phyloP scores from a whole-genome alignment of 345 rosid genomes.

The Chamaenerion angustifolium region DNA sequence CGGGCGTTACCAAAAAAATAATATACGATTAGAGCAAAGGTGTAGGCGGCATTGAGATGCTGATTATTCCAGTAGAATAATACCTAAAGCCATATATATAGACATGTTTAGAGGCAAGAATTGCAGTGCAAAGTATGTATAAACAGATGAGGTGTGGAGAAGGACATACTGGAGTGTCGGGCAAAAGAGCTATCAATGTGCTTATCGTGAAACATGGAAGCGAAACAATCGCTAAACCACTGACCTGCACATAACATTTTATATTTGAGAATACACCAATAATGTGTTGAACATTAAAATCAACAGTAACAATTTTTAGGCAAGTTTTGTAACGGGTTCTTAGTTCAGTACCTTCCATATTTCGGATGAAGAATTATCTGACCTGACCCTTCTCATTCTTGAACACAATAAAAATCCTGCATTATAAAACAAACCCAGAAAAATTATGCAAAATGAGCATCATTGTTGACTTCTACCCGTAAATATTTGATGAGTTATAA shows the following conservation, averaged over 20 bases:
- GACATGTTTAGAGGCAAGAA: no score
- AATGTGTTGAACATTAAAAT: no score
- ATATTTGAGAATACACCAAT: no score
- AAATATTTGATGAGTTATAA: background rate
- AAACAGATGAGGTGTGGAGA: no score
- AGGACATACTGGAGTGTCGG: slow-evolving; percentile 39
- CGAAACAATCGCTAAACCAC: slow-evolving; percentile 47
- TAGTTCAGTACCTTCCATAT: slow-evolving; percentile 38
- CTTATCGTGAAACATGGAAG: slow-evolving; percentile 44
- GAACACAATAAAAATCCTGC: slow-evolving; percentile 38
- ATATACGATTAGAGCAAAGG: no score
- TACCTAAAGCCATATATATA: no score
- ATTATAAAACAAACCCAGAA: no score
- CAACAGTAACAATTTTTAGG: background rate
- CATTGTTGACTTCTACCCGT: background rate
- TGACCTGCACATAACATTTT: slow-evolving; percentile 24
- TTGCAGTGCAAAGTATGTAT: no score
- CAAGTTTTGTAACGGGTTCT: no score
- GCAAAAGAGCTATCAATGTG: slow-evolving; percentile 31
- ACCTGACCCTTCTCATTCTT: slow-evolving; percentile 50
- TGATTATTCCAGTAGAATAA: no score
- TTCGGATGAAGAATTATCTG: slow-evolving; percentile 50
- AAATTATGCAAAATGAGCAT: slow-evolving; percentile 3
- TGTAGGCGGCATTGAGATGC: no score
- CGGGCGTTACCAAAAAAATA: no score